These are phyloP conservation scores for Prunus mongolica DNA, from an alignment of 306 rosid genomes.

Conservation along the genomic window DNA sequence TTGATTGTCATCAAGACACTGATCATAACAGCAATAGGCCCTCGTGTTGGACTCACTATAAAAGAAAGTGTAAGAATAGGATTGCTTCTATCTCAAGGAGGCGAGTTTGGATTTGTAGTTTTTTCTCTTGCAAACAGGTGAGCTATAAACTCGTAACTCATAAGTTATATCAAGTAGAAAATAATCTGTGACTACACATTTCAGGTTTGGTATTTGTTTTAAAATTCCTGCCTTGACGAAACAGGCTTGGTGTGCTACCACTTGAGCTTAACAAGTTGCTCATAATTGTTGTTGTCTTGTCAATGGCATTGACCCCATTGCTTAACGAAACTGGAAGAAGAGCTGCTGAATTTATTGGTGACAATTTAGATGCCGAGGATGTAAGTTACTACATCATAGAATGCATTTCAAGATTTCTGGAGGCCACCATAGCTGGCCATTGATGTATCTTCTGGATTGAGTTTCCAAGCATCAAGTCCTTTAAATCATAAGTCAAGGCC, in stretches of 20 bases:
- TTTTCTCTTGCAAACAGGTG: slow-evolving; percentile 93
- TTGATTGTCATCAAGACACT: slow-evolving; percentile 84
- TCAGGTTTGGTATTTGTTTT: slow-evolving; percentile 17
- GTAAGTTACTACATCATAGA: slow-evolving; percentile 37
- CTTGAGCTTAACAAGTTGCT: slow-evolving; percentile 98
- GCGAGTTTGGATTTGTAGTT: slow-evolving; percentile 94
- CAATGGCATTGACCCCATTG: slow-evolving; percentile 94
- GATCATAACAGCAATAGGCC: slow-evolving; percentile 95
- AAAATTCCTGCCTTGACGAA: slow-evolving; percentile 29
- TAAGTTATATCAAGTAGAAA: not conserved
- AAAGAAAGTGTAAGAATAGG: slow-evolving; percentile 99
- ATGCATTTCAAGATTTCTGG: not conserved
- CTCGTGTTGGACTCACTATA: slow-evolving; percentile 87
- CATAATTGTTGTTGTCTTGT: slow-evolving; percentile 91
- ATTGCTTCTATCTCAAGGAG: slow-evolving; percentile 96
- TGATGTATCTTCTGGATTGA: not conserved
- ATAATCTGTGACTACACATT: slow-evolving; percentile 12
- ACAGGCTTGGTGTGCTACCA: slow-evolving; percentile 96
- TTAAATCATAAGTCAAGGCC: slow-evolving; percentile 13
- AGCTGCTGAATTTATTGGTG: slow-evolving; percentile 67
- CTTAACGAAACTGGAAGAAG: slow-evolving; percentile 97
- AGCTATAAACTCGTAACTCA: slow-evolving; percentile 3
- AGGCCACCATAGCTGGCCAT: not conserved
- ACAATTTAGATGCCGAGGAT: slow-evolving; percentile 42
- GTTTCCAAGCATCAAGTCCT: not conserved